These are phyloP conservation scores for Lodderomyces elongisporus DNA, from an alignment of 1,139 yeast genomes.

Conservation along the genomic window DNA sequence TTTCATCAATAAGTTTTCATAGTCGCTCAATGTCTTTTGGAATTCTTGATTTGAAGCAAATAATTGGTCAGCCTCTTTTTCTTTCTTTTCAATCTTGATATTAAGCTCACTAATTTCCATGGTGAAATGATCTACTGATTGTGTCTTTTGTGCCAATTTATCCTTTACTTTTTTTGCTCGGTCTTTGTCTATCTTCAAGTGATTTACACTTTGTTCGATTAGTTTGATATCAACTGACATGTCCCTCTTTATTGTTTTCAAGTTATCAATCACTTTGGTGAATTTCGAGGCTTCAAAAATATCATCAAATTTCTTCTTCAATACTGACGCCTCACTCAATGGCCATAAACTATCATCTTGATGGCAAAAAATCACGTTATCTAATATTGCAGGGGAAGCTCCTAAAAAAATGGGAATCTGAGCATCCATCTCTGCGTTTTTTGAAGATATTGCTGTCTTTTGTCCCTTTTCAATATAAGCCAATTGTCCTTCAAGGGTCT, in stretches of 20 bases:
- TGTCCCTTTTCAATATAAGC: constrained; percentile 62
- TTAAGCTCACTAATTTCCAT: constrained; percentile 49
- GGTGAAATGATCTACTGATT: constrained; percentile 41
- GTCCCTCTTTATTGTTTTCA: constrained; percentile 74
- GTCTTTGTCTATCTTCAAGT: constrained; percentile 65
- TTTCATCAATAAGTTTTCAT: constrained; percentile 53
- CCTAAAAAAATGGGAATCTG: constrained; percentile 82
- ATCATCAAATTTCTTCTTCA: constrained; percentile 92
- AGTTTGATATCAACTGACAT: constrained; percentile 70
- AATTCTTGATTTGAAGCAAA: constrained; percentile 79
- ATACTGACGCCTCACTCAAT: constrained; percentile 78
- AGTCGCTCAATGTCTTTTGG: constrained; percentile 62
- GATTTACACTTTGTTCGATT: constrained; percentile 72
- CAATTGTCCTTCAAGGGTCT: constrained; percentile 86
- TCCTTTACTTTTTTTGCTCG: constrained; percentile 59
- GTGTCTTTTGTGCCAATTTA: constrained; percentile 41
- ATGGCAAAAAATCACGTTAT: constrained; percentile 93
- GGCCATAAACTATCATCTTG: constrained; percentile 99
- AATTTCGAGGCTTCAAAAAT: constrained; percentile 93
- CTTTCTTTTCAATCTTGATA: constrained; percentile 45
- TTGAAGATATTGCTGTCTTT: constrained; percentile 70
- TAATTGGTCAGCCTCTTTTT: constrained; percentile 55
- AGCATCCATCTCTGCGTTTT: constrained; percentile 79
- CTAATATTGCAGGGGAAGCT: constrained; percentile 80
- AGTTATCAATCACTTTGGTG: constrained; percentile 80